Evolutionary conservation across 495 filamentous ascomycete species (phyloP).

Genomic region (Hyaloscypha variabilis): DNA sequence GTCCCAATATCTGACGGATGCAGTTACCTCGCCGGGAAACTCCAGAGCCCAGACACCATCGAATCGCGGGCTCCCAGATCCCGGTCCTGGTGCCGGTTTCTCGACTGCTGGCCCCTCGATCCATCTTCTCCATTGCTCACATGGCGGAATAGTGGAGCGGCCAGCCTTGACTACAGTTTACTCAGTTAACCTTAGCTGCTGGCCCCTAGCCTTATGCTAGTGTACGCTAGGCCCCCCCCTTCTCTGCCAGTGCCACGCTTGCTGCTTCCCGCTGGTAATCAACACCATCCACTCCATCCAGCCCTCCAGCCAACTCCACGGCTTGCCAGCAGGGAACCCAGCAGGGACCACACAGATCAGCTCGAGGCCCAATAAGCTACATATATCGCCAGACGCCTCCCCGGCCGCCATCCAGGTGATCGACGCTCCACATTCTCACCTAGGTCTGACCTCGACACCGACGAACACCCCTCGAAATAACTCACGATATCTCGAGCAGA

Average conservation of each 20-base stretch:
- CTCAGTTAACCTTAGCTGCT: background rate
- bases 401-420: slow-evolving; percentile 38
- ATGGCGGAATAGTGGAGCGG: background rate
- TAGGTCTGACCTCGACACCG: slow-evolving; percentile 25
- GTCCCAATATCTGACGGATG: slow-evolving; percentile 5
- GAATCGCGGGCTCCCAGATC: background rate
- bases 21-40: slow-evolving; percentile 2
- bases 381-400: slow-evolving; percentile 36
- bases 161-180: too few species aligned
- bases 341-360: slow-evolving; percentile 19
- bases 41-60: slow-evolving; percentile 7
- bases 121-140: slow-evolving; percentile 1
- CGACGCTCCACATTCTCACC: slow-evolving; percentile 37
- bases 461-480: slow-evolving; percentile 22
- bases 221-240: slow-evolving; percentile 1
- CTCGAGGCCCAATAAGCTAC: slow-evolving; percentile 30
- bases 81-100: background rate
- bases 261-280: slow-evolving; percentile 20
- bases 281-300: slow-evolving; percentile 20
- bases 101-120: background rate
- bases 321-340: slow-evolving; percentile 1
- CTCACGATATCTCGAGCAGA: slow-evolving; percentile 34
- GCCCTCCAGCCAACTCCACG: background rate
- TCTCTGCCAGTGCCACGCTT: slow-evolving; percentile 29
- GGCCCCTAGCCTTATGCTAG: slow-evolving; percentile 1